Base-by-base conservation (phyloP, 352 stramenopile genomes). In the Phytopythium ostracodes region DNA sequence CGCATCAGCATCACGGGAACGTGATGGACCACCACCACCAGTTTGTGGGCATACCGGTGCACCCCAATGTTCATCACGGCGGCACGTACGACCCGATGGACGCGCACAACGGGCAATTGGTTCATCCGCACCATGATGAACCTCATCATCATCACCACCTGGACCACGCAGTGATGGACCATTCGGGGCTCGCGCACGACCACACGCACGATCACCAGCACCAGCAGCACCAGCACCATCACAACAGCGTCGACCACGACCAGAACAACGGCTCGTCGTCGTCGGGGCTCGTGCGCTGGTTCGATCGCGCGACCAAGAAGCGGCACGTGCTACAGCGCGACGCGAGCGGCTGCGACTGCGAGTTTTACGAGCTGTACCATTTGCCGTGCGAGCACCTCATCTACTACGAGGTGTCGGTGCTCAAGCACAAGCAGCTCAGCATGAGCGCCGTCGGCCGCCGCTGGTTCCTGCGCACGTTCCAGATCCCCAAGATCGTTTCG, bases 391-490 rank as follows among this genome's bases (percentile, higher is more conserved):
- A 84, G 56, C 81, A 91, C 63, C 69, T 91, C 33, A 88, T 91
- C 65, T 87, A 76, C 73, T 91, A 91, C 63, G 81, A 91, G 68
- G 72, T 88, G 42, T 75, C 75, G 31, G 67, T 80, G 40, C 59
- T 91, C 44, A 75, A 87, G 47, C 76, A 77, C 71, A 81, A 86
- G 62, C 81, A 89, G 49, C 51, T 91, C 42, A 88, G 75, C 33
- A 72, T 91, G 76, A 76, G 63, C 25, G 79, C 81, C 0, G 79
- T 89, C 12, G 77, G 73, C 15, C 65, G 68, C 54, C 75, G 81
- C 20, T 91, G 81, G 81, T 85, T 89, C 60, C 64, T 91, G 44
- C 79, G 81, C 25, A 87, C 81, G 17, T 91, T 89, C 68, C 81
- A 88, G 59, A 67, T 71, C 27, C 79, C 79, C 22, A 88, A 86